Base-by-base conservation (phyloP, 2,329 filamentous ascomycete species). In the Tolypocladium tropicale region DNA sequence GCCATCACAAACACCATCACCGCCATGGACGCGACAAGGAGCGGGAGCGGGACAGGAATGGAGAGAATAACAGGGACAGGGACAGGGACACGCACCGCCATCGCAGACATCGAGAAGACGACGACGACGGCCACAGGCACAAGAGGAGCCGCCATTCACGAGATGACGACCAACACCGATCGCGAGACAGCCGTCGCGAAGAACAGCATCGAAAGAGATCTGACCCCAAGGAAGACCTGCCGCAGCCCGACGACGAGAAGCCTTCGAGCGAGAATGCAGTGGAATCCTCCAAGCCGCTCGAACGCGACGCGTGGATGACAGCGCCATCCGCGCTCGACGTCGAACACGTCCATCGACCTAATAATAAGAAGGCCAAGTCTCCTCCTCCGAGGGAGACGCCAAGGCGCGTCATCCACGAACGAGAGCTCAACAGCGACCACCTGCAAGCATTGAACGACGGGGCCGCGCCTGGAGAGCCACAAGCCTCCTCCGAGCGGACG, bases 241-340 rank as follows among this genome's bases (percentile, higher is more conserved):
- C 78, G 2, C 61, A 78, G 4, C 79, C 77, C 1, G 74, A 82
- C 37, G 79, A 82, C 25, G 77, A 78, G 59, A 73, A 75, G 36
- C 58, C 67, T 18, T 58, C 64, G 33, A 58, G 59, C 18, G 59
- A 70, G 60, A 63, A 69, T 7, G 18, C 61, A 0, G 59, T 66
- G 2, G 62, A 66, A 7, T 53, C 58, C 0, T 49, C 65, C 5
- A 70, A 66, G 57, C 67, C 71, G 1, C 64, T 85, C 34, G 80
- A 85, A 62, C 83, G 95, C 60, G 94, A 97, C 70, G 83, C 88
- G 0, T 99, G 95, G 92, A 99, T 99, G 94, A 86, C 91, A 58
- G 87, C 87, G 0, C 91, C 93, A 0, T 89, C 89, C 0, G 84
- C 86, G 0, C 73, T 95, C 37, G 86, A 92, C 54, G 78, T 97